These are phyloP conservation scores for Striga asiatica DNA, from an alignment of 257 asterid species.

Conservation along the genomic window DNA sequence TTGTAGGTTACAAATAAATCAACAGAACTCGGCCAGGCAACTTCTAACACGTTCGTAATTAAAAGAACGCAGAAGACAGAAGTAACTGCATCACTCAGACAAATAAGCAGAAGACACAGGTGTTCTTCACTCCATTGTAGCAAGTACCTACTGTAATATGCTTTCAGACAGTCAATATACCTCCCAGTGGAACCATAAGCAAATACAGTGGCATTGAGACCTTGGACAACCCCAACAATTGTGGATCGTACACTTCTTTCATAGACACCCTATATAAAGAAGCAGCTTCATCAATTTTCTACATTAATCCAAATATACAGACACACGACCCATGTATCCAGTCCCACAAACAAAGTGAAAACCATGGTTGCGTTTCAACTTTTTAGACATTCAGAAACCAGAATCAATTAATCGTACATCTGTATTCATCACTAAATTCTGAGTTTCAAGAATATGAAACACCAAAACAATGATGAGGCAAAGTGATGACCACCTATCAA, in stretches of 20 bases:
- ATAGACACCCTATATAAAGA: constrained; percentile 60
- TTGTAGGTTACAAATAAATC: constrained; percentile 4
- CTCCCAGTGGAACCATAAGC: constrained; percentile 99
- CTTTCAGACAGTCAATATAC: constrained; percentile 27
- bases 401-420: not conserved
- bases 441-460: not conserved
- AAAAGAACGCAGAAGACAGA: not conserved
- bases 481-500: not conserved
- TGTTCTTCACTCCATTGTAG: not conserved
- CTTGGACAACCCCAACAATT: constrained; percentile 81
- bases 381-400: constrained; percentile 8
- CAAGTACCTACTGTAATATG: constrained; percentile 6
- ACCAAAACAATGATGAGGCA: not conserved
- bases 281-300: constrained; percentile 12
- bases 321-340: not conserved
- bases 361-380: constrained; percentile 6
- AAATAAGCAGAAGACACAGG: constrained; percentile 8
- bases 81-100: not conserved
- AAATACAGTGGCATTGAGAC: constrained; percentile 93
- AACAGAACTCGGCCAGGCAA: not conserved
- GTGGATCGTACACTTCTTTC: constrained; percentile 55
- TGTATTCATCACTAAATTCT: not conserved
- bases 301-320: not conserved
- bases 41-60: not conserved
- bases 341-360: not conserved